Evolutionary conservation across 352 stramenopile genomes (phyloP).

Genomic region (Globisporangium takayamanum): DNA sequence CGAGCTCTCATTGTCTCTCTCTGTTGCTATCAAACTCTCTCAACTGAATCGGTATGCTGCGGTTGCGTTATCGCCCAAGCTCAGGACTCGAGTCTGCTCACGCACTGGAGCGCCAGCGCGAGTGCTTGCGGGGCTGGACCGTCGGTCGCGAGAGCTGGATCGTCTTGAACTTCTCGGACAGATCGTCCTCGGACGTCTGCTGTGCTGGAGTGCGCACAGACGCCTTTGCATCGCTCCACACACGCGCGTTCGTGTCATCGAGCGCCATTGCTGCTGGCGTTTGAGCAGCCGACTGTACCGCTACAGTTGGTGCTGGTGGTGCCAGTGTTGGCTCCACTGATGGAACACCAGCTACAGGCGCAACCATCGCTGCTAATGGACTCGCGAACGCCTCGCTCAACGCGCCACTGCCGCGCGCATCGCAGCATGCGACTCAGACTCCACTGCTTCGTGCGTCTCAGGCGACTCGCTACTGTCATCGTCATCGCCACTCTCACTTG

Average conservation of each 20-base stretch:
- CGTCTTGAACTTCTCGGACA: conserved; percentile 56
- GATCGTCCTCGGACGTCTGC: conserved; percentile 44
- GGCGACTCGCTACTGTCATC: conserved; percentile 1
- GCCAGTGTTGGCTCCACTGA: background rate
- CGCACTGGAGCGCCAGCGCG: conserved; percentile 18
- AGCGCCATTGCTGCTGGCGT: background rate
- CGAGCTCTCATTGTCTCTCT: too few species aligned
- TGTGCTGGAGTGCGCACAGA: conserved; percentile 7
- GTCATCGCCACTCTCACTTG: background rate
- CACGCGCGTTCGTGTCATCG: background rate
- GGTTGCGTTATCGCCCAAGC: too few species aligned
- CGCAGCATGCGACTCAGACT: conserved; percentile 3
- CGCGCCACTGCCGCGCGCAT: background rate
- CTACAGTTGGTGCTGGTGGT: background rate
- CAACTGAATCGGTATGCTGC: background rate
- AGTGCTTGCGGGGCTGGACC: conserved; percentile 44
- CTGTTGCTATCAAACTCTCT: background rate
- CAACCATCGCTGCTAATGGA: conserved; percentile 5
- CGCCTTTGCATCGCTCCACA: conserved; percentile 4
- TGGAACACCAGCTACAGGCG: background rate
- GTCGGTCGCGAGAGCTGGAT: conserved; percentile 60
- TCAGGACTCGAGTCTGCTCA: background rate
- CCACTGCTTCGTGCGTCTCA: conserved; percentile 2
- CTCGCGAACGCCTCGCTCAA: background rate
- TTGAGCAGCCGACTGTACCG: background rate